Conservation (phyloP, 1,284 basidiomycete species). For the Paramarasmius palmivorus region DNA sequence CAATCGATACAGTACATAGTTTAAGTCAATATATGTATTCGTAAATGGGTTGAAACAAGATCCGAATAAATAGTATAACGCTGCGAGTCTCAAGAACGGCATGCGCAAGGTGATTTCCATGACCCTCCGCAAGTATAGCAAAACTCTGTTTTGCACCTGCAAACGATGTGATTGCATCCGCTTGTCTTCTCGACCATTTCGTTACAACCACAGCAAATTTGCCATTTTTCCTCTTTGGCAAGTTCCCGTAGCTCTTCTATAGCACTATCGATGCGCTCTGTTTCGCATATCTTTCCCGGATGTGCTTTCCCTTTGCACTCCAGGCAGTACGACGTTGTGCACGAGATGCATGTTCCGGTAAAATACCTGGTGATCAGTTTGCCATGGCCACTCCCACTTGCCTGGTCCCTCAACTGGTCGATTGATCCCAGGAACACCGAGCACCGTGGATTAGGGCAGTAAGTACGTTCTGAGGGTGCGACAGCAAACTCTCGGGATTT, state of each 20-base stretch:
- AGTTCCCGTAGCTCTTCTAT: slow-evolving; percentile 10
- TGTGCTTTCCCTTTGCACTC: slow-evolving; percentile 35
- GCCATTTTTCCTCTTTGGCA: slow-evolving; percentile 22
- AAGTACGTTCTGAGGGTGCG: slow-evolving; percentile 31
- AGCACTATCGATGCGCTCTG: slow-evolving; percentile 5
- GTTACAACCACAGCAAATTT: slow-evolving; percentile 22
- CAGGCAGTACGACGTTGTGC: slow-evolving; percentile 32
- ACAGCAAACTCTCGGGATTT: slow-evolving; percentile 38
- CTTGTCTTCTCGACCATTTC: slow-evolving; percentile 20
- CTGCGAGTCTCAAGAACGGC: too few species aligned
- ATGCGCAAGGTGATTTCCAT: slow-evolving; percentile 4
- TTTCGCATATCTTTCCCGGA: slow-evolving; percentile 23
- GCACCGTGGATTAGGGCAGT: slow-evolving; percentile 38
- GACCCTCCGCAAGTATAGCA: slow-evolving; percentile 22
- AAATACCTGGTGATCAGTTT: too few species aligned
- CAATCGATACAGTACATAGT: too few species aligned
- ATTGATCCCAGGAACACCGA: slow-evolving; percentile 41
- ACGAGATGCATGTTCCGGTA: slow-evolving; percentile 25
- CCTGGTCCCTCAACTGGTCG: slow-evolving; percentile 15
- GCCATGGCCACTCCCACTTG: too few species aligned
- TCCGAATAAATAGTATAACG: too few species aligned
- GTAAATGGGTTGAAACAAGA: too few species aligned
- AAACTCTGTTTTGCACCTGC: slow-evolving; percentile 22
- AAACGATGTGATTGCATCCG: slow-evolving; percentile 25
- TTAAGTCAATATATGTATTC: too few species aligned